Evolutionary conservation across 1,139 yeast species (phyloP), one percentile per base, ranked within the genome.

Genomic region (Yamadazyma siamensis): DNA sequence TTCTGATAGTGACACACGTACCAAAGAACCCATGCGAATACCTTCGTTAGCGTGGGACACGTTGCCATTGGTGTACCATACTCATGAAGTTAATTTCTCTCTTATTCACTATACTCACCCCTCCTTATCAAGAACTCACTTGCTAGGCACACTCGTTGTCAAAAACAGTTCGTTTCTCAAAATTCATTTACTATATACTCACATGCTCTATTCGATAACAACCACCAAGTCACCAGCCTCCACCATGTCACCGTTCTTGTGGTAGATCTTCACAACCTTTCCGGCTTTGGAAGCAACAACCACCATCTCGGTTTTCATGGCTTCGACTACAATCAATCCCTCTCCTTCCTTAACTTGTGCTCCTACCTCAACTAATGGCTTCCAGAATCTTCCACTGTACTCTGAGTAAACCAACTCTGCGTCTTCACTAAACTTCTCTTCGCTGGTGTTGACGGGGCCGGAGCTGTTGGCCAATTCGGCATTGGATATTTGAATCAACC

Each of bases 271-370:
- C 31, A 77, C 61, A 13, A 91, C 91, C 52, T 75, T 85, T 46
- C 97, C 97, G 7, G 62, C 67, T 31, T 59, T 70, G 3, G 95
- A 73, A 12, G 96, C 78, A 36, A 62, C 67, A 25, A 89, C 94
- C 29, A 79, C 75, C 96, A 91, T 88, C 58, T 91, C 98, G 1
- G 98, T 91, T 68, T 91, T 91, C 97, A 91, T 91, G 32, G 97
- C 97, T 58, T 91, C 97, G 36, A 91, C 86, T 32, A 91, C 87
- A 40, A 91, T 75, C 41, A 91, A 67, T 4, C 88, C 88, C 48
- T 86, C 91, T 21, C 89, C 94, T 35, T 65, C 72, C 32, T 65
- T 64, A 19, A 91, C 94, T 13, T 45, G 59, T 45, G 84, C 94
- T n/a, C 96, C 96, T 26, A 75, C 89, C 33, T 70, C 63, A 20